Conservation (phyloP, 2,329 filamentous ascomycete genomes). For the Mariannaea elegans region DNA sequence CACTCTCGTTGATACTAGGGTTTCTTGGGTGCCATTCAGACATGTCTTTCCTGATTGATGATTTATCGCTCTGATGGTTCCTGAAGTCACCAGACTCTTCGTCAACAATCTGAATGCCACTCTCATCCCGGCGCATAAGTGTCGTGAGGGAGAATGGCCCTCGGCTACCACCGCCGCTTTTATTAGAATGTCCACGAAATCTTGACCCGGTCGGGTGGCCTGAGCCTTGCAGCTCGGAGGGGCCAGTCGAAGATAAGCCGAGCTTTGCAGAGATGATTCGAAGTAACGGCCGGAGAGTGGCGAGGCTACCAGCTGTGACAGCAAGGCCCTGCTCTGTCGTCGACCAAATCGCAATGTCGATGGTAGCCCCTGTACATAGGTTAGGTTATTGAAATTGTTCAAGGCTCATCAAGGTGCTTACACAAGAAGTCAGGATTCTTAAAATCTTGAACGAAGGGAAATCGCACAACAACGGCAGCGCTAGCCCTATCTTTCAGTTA, state of each 20-base stretch:
- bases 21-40: background rate
- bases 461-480: conserved; percentile 53
- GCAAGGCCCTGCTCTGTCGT: conserved; percentile 57
- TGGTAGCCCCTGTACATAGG: conserved; percentile 44
- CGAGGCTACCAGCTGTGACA: conserved; percentile 57
- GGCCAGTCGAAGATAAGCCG: conserved; percentile 36
- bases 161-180: background rate
- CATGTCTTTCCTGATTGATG: background rate
- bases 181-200: background rate
- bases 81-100: background rate
- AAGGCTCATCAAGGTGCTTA: conserved; percentile 33
- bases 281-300: conserved; percentile 56
- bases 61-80: background rate
- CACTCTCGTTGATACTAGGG: background rate
- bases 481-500: conserved; percentile 50
- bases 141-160: background rate
- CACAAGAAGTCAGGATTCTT: conserved; percentile 54
- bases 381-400: conserved; percentile 6
- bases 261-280: conserved; percentile 46
- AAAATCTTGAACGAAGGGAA: conserved; percentile 50
- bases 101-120: background rate
- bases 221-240: conserved; percentile 30
- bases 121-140: background rate
- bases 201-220: conserved; percentile 7
- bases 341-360: conserved; percentile 59